Conservation (phyloP, 306 rosid genomes). For the Abrus precatorius region DNA sequence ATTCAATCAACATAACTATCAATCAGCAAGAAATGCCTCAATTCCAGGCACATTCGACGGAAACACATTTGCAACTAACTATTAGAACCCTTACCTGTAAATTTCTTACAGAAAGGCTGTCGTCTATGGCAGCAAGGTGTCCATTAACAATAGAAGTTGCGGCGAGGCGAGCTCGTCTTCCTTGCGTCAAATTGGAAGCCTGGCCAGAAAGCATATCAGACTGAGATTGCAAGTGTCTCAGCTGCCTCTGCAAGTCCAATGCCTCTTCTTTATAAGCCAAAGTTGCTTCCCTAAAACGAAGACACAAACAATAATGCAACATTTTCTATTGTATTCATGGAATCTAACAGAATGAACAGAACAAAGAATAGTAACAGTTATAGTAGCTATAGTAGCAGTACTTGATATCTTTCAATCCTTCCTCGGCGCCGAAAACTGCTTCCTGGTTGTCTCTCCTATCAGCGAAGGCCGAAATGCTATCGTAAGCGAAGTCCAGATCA, state of each 20-base stretch:
- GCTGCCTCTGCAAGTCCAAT: slow-evolving; percentile 78
- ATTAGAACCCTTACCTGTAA: slow-evolving; percentile 61
- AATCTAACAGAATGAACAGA: neutral
- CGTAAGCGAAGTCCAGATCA: slow-evolving; percentile 92
- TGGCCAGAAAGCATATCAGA: slow-evolving; percentile 87
- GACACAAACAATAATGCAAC: slow-evolving; percentile 22
- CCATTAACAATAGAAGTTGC: slow-evolving; percentile 96
- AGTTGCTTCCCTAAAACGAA: slow-evolving; percentile 73
- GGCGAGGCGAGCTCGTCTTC: slow-evolving; percentile 90
- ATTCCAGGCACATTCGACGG: no score
- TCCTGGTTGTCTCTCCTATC: slow-evolving; percentile 86
- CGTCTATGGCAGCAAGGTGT: slow-evolving; percentile 79
- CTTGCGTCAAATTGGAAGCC: slow-evolving; percentile 85
- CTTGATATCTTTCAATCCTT: slow-evolving; percentile 88
- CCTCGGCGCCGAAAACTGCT: slow-evolving; percentile 88
- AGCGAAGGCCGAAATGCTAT: slow-evolving; percentile 91
- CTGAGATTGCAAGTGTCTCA: slow-evolving; percentile 77
- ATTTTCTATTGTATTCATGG: neutral
- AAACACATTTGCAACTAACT: no score
- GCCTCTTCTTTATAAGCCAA: slow-evolving; percentile 81
- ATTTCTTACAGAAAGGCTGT: slow-evolving; percentile 88
- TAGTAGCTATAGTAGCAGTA: slow-evolving; percentile 6
- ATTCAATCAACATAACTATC: neutral
- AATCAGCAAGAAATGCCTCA: neutral
- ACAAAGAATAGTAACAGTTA: neutral